Base-by-base conservation (phyloP, 306 rosid species). In the Alnus rubra region DNA sequence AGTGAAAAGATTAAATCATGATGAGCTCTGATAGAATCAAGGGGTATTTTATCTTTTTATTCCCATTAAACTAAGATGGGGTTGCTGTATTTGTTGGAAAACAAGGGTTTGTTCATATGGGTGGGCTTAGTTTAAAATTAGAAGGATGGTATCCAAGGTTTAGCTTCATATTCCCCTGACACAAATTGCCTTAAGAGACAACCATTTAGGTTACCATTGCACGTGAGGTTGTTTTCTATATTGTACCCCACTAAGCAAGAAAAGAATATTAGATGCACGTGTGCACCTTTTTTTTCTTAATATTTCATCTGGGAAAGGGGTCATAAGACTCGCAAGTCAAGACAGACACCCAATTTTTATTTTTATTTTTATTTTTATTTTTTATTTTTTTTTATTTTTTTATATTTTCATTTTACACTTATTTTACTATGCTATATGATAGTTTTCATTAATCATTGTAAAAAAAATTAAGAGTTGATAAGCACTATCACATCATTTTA, bases 141-240 rank as follows among this genome's bases (percentile, higher is more conserved):
- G 78, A 69, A 67, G 74, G 78, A 88, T 77, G 92, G 92, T 73
- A 92, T 89, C 97, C 97, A 74, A 89, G 71, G 97, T 56, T 78
- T 71, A 71, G 83, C 83, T 88, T 89, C 85, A 83, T 85, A 88
- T 88, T 82, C 87, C 64, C 82, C 86, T 81, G 87, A 87, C 88
- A 87, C 85, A 75, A 71, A 65, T 82, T 80, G 88, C 81, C 75
- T 76, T 49, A 81, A 81, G 83, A 82, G 90, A 85, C 90, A 74
- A 81, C 86, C 88, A 84, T 76, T 79, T 76, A 79, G 79, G 89
- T 88, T 82, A 80, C 82, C 85, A 15, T 56, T 86, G 78, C 92
- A 92, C 92, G 89, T 92, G 94, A 89, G 86, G 39, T 79, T 82
- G 86, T 70, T 74, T 84, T 80, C 65, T 72, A 56, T 64, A 56